Conservation (phyloP, 2,329 filamentous ascomycete species). For the Aspergillus cejpii region DNA sequence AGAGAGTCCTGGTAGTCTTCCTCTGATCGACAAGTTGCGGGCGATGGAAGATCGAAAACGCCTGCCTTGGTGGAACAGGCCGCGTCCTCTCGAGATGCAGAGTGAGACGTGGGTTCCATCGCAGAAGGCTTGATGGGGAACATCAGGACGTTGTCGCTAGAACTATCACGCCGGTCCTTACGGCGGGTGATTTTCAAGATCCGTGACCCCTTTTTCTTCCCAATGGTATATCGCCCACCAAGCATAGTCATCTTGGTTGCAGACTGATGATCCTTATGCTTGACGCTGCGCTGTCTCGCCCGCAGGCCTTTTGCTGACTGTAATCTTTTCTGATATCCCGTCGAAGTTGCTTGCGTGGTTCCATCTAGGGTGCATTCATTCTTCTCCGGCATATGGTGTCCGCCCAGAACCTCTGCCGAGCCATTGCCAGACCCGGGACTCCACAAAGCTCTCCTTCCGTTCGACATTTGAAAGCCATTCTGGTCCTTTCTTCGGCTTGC, state of each 20-base stretch:
- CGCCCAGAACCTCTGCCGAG: conserved; percentile 3
- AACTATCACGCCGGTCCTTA: conserved; percentile 1
- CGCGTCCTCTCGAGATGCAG: background rate
- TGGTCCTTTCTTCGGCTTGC: conserved; percentile 9
- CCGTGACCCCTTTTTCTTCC: conserved; percentile 10
- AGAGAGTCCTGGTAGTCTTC: conserved; percentile 1
- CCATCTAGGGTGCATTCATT: background rate
- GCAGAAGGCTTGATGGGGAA: background rate
- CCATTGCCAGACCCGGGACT: conserved; percentile 13
- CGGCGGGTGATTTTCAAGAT: conserved; percentile 6
- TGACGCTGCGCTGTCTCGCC: conserved; percentile 9
- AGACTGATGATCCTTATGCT: conserved; percentile 7
- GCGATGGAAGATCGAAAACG: background rate
- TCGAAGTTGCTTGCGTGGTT: conserved; percentile 3
- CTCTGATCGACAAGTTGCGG: conserved; percentile 3
- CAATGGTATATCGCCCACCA: conserved; percentile 5
- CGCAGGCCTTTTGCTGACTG: conserved; percentile 11
- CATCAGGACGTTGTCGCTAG: background rate
- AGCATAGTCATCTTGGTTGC: conserved; percentile 6
- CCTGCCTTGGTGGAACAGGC: background rate
- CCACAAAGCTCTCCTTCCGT: conserved; percentile 10
- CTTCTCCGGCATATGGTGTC: conserved; percentile 2
- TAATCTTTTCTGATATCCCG: conserved; percentile 8
- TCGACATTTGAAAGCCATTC: background rate
- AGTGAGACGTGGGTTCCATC: background rate